phyloP scores from a whole-genome alignment of 75 land plant species.

The Ceratopteris richardii region DNA sequence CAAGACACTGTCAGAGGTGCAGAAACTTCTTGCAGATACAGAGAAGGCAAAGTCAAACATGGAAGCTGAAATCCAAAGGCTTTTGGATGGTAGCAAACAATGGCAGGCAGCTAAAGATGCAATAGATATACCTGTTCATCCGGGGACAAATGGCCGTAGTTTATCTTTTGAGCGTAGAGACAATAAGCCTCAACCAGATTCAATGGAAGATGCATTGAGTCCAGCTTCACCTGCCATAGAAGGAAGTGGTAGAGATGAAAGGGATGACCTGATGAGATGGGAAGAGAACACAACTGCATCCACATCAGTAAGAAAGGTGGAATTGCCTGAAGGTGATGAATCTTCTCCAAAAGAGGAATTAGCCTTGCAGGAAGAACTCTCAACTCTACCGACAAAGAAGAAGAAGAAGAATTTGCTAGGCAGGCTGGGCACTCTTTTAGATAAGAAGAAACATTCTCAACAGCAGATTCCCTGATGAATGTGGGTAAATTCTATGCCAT shows the following conservation, averaged over 20 bases:
- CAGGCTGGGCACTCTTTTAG: conserved; percentile 2
- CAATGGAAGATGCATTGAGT: neutral
- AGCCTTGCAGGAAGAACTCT: no score
- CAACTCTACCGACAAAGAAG: conserved; percentile 1
- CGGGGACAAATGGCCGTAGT: no score
- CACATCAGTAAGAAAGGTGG: neutral
- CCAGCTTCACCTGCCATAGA: no score
- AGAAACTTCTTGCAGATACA: conserved; percentile 3
- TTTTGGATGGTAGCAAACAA: conserved; percentile 5
- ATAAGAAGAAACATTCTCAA: conserved; percentile 6
- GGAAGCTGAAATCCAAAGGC: conserved; percentile 7
- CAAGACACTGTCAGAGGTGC: neutral
- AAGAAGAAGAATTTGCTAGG: conserved; percentile 1
- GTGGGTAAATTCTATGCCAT: no score
- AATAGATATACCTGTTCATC: neutral
- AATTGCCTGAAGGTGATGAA: no score
- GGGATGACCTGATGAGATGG: neutral
- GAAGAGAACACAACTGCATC: neutral
- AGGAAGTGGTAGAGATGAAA: neutral
- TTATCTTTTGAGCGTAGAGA: neutral
- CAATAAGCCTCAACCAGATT: neutral
- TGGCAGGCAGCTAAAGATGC: conserved; percentile 4
- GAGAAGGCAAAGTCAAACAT: conserved; percentile 5
- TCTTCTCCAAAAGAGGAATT: no score
- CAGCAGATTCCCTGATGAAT: no score